A percentile compares a stretch with the other conserved stretches of the same genome.
Evolutionary conservation across 305 asterid genomes (phyloP).

Genomic region (Fraxinus sp.): DNA sequence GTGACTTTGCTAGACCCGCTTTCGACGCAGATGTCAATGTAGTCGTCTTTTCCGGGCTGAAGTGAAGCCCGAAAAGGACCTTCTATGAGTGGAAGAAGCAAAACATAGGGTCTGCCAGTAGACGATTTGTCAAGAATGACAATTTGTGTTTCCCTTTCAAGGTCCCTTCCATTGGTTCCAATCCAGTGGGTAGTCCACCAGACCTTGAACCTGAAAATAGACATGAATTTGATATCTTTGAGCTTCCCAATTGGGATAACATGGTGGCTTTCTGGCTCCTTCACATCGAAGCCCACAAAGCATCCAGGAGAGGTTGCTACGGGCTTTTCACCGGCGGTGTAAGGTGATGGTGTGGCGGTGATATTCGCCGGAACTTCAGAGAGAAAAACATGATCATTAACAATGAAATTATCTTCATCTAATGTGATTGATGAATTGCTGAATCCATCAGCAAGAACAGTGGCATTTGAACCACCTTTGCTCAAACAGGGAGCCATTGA

Average conservation of each 20-base stretch:
- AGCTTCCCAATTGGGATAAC: constrained; percentile 82
- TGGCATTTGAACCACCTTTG: constrained; percentile 43
- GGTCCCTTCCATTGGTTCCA: constrained; percentile 72
- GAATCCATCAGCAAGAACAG: constrained; percentile 38
- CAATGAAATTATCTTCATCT: constrained; percentile 54
- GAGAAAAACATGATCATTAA: constrained; percentile 56
- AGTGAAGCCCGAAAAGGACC: constrained; percentile 81
- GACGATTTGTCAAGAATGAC: constrained; percentile 62
- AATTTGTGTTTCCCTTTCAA: constrained; percentile 82
- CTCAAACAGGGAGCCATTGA: constrained; percentile 69
- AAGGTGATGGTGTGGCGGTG: constrained; percentile 56
- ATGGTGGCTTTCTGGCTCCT: constrained; percentile 54
- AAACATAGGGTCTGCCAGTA: constrained; percentile 53
- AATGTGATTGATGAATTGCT: constrained; percentile 46
- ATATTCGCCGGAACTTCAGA: constrained; percentile 70
- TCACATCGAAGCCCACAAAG: constrained; percentile 72
- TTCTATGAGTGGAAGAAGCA: constrained; percentile 74
- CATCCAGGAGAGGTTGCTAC: constrained; percentile 55
- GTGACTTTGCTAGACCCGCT: constrained; percentile 72
- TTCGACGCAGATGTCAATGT: constrained; percentile 66
- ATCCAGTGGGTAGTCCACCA: constrained; percentile 99
- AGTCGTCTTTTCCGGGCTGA: constrained; percentile 68
- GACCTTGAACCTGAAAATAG: constrained; percentile 89
- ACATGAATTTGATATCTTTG: constrained; percentile 66
- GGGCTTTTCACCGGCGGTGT: constrained; percentile 37